phyloP scores from a whole-genome alignment of 371 early-diverging fungal genomes.

The Syncephalastrum monosporum region DNA sequence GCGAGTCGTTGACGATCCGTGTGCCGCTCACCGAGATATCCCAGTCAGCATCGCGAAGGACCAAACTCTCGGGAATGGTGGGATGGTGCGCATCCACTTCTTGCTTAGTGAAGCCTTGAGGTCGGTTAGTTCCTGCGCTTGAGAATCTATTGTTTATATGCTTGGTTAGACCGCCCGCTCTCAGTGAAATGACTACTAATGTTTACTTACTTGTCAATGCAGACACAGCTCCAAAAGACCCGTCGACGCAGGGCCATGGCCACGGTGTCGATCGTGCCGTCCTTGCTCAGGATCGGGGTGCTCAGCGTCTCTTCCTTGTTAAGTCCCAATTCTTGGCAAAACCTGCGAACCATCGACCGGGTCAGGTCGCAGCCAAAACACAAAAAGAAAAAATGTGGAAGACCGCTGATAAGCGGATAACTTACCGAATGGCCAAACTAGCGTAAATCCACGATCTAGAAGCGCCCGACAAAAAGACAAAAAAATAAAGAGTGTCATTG shows the following conservation, averaged over 20 bases:
- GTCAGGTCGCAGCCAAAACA: neutral
- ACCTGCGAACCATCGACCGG: constrained; percentile 19
- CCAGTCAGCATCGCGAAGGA: constrained; percentile 32
- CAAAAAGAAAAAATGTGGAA: no score
- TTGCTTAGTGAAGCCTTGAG: constrained; percentile 53
- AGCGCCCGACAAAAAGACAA: neutral
- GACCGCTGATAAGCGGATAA: no score
- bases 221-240: constrained; percentile 61
- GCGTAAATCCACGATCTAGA: constrained; percentile 62
- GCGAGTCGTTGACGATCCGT: constrained; percentile 27
- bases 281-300: constrained; percentile 27
- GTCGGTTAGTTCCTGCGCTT: constrained; percentile 56
- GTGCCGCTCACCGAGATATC: constrained; percentile 26
- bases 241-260: constrained; percentile 56
- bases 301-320: constrained; percentile 50
- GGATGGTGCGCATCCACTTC: constrained; percentile 57
- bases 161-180: neutral
- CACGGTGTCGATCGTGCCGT: constrained; percentile 43
- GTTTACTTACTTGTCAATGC: constrained; percentile 41
- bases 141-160: constrained; percentile 19
- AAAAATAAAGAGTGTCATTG: no score
- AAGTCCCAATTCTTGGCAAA: constrained; percentile 57
- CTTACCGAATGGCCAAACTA: constrained; percentile 55
- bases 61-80: constrained; percentile 44
- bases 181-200: neutral